phyloP scores from a whole-genome alignment of 139 green algal genomes.

The Chlorella vulgaris region DNA sequence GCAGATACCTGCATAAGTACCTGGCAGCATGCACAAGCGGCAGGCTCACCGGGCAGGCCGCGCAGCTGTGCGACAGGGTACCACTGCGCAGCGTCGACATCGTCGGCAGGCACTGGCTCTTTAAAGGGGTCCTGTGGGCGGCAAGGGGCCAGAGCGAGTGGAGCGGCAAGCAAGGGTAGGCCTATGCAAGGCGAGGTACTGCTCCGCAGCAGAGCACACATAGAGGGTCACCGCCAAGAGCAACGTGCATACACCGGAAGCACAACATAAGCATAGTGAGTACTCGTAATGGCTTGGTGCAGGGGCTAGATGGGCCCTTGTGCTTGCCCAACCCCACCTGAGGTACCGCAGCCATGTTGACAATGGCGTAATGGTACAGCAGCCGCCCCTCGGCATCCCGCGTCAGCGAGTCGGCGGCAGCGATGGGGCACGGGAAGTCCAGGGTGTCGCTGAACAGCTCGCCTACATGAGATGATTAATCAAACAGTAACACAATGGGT shows the following conservation, averaged over 20 bases:
- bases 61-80: slow-evolving; percentile 16
- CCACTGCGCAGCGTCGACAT: slow-evolving; percentile 24
- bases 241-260: no score
- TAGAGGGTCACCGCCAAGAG: no score
- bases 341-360: slow-evolving; percentile 18
- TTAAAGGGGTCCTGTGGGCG: neutral
- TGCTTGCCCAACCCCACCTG: no score
- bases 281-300: no score
- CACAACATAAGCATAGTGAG: no score
- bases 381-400: neutral
- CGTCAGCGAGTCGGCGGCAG: slow-evolving; percentile 57
- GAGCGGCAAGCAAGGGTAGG: no score
- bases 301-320: no score
- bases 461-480: neutral
- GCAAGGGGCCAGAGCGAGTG: no score
- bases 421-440: slow-evolving; percentile 54
- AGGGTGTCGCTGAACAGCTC: slow-evolving; percentile 42
- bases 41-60: slow-evolving; percentile 8
- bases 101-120: neutral
- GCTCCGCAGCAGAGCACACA: no score
- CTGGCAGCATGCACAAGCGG: no score
- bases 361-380: slow-evolving; percentile 35
- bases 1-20: no score
- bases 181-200: no score
- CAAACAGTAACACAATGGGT: neutral